Base-by-base conservation (phyloP, 1,139 yeast genomes). In the Suhomyces anneliseae region DNA sequence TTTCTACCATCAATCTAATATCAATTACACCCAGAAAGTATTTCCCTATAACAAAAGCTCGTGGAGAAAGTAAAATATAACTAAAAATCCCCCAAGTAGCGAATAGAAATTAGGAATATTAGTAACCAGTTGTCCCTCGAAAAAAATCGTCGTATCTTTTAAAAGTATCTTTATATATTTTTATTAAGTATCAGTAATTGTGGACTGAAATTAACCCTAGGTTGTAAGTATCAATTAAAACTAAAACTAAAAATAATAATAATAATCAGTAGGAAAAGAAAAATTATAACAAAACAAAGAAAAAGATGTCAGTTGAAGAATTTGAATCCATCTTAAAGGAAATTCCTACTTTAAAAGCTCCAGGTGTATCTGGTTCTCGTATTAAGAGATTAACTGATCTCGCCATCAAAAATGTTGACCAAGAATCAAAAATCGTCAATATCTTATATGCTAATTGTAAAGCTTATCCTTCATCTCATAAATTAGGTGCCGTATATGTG, bases 331-430 rank as follows among this genome's bases (percentile, higher is more conserved):
- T 85, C 50, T 75, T 92, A 59, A 83, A 82, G 58, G 95, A 92
- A 63, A 77, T 92, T 54, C 80, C 85, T 51, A 75, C 82, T 24
- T 75, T 89, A 55, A 90, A 89, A 68, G 85, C 97, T 27, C 95
- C 95, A 24, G 98, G 99, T 50, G 95, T 93, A 48, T 90, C 97
- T 34, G 98, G 98, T 38, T 83, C 96, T 50, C 90, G 97, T 71
- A 93, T 93, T 65, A 88, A 89, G 65, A 85, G 84, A 61, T 75
- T 90, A 61, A 87, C 93, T 42, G 88, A 87, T 48, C 66, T 87
- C 51, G 95, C 97, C 42, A 76, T 85, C 52, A 81, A 79, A 56
- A 82, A 90, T 66, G 87, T 83, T 51, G 72, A 72, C 59, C 69
- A 72, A 39, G 90, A 85, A 62, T 76, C 85, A 26, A 76, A 76